Conservation (phyloP, 331 rosid species). For the Rosa hybrid region DNA sequence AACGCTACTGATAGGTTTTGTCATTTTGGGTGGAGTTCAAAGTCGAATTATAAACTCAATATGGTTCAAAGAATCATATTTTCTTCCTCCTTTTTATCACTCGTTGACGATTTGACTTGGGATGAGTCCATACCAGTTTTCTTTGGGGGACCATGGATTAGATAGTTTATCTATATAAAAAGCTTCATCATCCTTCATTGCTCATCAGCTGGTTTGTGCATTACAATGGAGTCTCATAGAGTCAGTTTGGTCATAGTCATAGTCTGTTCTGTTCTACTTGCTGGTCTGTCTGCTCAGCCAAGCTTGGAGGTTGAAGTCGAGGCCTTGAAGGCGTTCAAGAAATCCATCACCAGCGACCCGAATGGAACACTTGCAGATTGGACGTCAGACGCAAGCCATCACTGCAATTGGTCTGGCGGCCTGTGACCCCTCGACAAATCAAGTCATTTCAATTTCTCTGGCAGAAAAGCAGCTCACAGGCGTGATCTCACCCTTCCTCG, state of each 20-base stretch:
- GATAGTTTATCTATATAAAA: background rate
- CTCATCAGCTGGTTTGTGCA: constrained; percentile 6
- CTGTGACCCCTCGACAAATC: constrained; percentile 49
- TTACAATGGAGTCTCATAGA: constrained; percentile 42
- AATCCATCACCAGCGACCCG: constrained; percentile 54
- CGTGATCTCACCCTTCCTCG: constrained; percentile 66
- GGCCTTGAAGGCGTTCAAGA: constrained; percentile 66
- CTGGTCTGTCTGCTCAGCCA: constrained; percentile 40
- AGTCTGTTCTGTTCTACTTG: constrained; percentile 29
- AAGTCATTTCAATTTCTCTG: constrained; percentile 56
- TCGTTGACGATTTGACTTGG: background rate
- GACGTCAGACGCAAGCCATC: constrained; percentile 38
- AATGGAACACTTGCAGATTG: constrained; percentile 54
- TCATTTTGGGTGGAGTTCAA: background rate
- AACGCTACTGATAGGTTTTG: background rate
- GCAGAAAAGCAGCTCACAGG: constrained; percentile 56
- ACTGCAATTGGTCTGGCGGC: constrained; percentile 83
- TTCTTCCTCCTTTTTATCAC: background rate
- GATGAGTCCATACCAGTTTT: background rate
- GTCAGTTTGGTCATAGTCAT: constrained; percentile 32
- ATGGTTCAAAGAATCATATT: constrained; percentile 18
- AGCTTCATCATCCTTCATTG: background rate
- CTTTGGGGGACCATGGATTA: background rate
- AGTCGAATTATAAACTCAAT: background rate
- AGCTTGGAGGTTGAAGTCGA: constrained; percentile 46